Percentiles rank a stretch among this genome's conserved stretches.
Conservation (phyloP, 805 yeast species). For the Lipomyces orientalis region DNA sequence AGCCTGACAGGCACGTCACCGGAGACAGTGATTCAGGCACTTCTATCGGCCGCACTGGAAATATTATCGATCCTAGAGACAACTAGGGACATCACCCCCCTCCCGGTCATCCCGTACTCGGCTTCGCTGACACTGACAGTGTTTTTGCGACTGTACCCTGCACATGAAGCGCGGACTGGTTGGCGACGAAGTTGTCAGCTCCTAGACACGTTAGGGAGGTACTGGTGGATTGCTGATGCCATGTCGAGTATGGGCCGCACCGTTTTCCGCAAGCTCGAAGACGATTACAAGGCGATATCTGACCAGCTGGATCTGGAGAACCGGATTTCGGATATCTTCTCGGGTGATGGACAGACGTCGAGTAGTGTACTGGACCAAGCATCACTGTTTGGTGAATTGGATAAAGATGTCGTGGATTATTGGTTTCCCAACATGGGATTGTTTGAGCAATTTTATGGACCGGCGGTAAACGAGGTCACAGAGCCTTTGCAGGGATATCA, state of each 20-base stretch:
- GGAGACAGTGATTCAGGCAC: constrained; percentile 25
- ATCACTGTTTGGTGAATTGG: constrained; percentile 39
- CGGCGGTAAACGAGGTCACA: background rate
- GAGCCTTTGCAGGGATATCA: background rate
- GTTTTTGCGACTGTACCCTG: constrained; percentile 44
- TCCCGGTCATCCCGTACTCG: constrained; percentile 46
- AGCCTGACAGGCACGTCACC: constrained; percentile 29
- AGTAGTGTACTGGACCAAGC: constrained; percentile 39
- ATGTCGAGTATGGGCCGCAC: constrained; percentile 35
- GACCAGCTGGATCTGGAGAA: constrained; percentile 23
- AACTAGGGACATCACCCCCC: constrained; percentile 37
- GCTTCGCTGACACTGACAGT: constrained; percentile 46
- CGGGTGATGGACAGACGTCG: constrained; percentile 6
- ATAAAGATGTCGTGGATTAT: constrained; percentile 37
- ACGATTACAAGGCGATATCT: constrained; percentile 20
- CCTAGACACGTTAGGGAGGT: constrained; percentile 28
- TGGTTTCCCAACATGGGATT: constrained; percentile 38
- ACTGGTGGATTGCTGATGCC: constrained; percentile 37
- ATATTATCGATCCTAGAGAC: constrained; percentile 23
- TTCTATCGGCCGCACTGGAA: constrained; percentile 26
- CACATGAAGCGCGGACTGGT: constrained; percentile 27
- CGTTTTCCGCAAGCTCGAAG: constrained; percentile 31
- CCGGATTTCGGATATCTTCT: constrained; percentile 21
- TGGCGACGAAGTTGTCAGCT: constrained; percentile 29
- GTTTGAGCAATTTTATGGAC: constrained; percentile 19